Percentiles rank a stretch among this genome's conserved stretches.
phyloP scores from a whole-genome alignment of 2,329 filamentous ascomycete genomes.

The Hypoxylon sp. region DNA sequence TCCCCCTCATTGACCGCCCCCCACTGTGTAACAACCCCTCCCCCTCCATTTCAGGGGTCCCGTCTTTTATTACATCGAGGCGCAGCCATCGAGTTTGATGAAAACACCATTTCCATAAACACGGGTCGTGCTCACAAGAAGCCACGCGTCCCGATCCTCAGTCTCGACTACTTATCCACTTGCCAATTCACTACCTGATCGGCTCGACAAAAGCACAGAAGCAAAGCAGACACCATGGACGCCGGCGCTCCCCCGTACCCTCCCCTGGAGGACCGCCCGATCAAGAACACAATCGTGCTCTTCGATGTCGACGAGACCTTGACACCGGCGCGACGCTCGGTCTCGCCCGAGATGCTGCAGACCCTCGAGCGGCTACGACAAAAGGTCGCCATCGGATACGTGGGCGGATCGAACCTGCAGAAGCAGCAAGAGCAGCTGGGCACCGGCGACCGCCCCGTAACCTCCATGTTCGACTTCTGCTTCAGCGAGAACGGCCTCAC shows the following conservation, averaged over 20 bases:
- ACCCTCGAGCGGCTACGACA: conserved; percentile 85
- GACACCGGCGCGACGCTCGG: conserved; percentile 82
- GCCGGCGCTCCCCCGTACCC: conserved; percentile 68
- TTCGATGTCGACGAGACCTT: conserved; percentile 98
- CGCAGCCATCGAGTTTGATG: conserved; percentile 17
- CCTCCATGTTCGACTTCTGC: conserved; percentile 94
- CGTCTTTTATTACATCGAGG: conserved; percentile 29
- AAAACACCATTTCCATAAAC: conserved; percentile 15
- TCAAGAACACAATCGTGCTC: conserved; percentile 93
- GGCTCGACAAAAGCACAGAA: background rate
- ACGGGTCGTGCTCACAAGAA: background rate
- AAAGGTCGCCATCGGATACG: conserved; percentile 90
- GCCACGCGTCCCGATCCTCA: conserved; percentile 15
- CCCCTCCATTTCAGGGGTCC: conserved; percentile 41
- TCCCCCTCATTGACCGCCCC: conserved; percentile 36
- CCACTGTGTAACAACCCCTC: conserved; percentile 16
- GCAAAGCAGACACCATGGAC: conserved; percentile 58
- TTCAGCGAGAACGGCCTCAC: conserved; percentile 98
- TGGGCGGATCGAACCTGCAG: conserved; percentile 89
- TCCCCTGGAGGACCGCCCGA: conserved; percentile 83
- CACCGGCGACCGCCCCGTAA: conserved; percentile 76
- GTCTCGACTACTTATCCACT: background rate
- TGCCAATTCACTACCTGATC: background rate
- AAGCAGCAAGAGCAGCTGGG: conserved; percentile 99
- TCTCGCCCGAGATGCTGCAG: conserved; percentile 84